Base-by-base conservation (phyloP, 768 basidiomycete species). In the Pisolithus sp. region DNA sequence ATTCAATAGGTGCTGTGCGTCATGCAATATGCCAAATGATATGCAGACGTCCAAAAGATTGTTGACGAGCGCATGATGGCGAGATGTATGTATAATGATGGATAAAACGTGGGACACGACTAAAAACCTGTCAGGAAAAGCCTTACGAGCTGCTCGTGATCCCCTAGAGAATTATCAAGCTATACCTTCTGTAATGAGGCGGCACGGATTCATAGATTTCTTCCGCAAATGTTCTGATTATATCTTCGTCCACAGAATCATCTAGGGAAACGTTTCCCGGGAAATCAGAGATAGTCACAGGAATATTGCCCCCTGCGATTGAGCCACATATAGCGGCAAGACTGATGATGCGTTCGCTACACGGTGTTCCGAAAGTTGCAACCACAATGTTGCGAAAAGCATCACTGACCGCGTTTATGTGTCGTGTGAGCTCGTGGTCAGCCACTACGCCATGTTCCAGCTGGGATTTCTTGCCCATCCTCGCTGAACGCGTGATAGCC, bases 151-250 rank as follows among this genome's bases (percentile, higher is more conserved):
- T 34, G 4, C 39, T 45, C 38, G 21, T 40, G 21, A 52, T 68
- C 51, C 2, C 9, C 9, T 21, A 46, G 8, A n/a, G 53, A n/a
- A 10, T 15, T 23, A 59, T 31, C 45, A 36, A 50, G 21, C 15
- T 13, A 28, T 59, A 82, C 83, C 73, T 73, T 53, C 82, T 74
- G 62, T 75, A 75, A 28, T 75, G 70, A n/a, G 65, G 51, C 24
- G 81, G 81, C 45, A 84, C 70, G 2, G 69, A 59, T 26, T 81
- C 79, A 51, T 82, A 83, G 6, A 83, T 55, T 13, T 68, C 63
- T 51, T 77, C 66, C 31, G 67, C 49, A 17, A 62, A 41, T 12
- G 67, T 53, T 36, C 66, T 57, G 9, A 49, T 36, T 8, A 64
- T 59, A 8, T 60, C 64, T 24, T 68, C 60, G 36, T 70, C 56